phyloP scores from a whole-genome alignment of 2,329 filamentous ascomycete species.

The Hirsutella minnesotensis region DNA sequence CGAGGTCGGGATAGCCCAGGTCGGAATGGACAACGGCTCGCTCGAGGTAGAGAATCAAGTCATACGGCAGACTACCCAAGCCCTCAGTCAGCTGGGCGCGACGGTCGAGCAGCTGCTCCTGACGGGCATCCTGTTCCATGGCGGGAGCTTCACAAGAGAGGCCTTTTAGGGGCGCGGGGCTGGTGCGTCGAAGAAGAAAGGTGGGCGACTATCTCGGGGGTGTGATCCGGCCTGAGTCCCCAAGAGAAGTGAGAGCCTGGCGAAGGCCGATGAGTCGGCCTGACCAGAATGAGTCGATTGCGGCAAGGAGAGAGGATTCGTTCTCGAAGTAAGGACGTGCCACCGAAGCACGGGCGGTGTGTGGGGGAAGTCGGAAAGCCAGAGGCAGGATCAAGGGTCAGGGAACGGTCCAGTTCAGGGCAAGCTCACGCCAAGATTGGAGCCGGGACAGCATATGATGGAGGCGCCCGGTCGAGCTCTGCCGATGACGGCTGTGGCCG shows the following conservation, averaged over 20 bases:
- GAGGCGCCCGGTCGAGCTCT: neutral
- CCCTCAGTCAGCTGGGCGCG: constrained; percentile 46
- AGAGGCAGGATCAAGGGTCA: neutral
- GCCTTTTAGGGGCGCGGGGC: neutral
- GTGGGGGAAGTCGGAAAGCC: neutral
- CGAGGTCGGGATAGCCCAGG: constrained; percentile 80
- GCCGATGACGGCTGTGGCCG: neutral
- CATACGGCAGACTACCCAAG: constrained; percentile 42
- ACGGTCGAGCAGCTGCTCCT: constrained; percentile 35
- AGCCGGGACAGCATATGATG: neutral
- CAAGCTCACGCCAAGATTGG: neutral
- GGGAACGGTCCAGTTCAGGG: neutral
- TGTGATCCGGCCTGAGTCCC: neutral
- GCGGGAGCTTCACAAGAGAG: neutral
- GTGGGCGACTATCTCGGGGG: neutral
- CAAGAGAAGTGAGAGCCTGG: too few species aligned
- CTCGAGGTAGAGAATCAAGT: constrained; percentile 53
- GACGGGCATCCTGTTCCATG: constrained; percentile 24
- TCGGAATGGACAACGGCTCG: constrained; percentile 60
- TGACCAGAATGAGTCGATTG: neutral
- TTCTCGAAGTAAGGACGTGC: too few species aligned
- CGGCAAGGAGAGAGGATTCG: neutral
- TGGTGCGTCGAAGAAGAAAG: neutral
- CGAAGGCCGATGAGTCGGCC: neutral
- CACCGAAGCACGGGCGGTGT: neutral